A percentile compares a stretch with the other conserved stretches of the same genome.
Evolutionary conservation across 1,284 basidiomycete species (phyloP).

Genomic region (Jaminaea rosea): DNA sequence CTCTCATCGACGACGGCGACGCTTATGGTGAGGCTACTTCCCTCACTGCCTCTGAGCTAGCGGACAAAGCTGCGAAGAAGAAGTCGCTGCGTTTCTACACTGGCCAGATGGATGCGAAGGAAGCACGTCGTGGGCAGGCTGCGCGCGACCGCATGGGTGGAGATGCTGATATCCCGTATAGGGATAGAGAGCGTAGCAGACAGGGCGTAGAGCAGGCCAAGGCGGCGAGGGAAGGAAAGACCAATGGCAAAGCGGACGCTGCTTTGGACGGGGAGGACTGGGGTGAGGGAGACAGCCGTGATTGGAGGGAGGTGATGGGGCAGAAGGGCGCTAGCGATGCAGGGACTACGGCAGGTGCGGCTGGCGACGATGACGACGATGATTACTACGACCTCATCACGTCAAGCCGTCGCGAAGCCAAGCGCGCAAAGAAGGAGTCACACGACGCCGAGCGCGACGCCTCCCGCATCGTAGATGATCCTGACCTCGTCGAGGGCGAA

Average conservation of each 20-base stretch:
- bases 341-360: constrained; percentile 9
- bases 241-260: constrained; percentile 4
- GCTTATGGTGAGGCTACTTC: constrained; percentile 35
- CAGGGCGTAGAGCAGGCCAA: constrained; percentile 37
- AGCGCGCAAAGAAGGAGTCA: constrained; percentile 32
- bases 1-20: constrained; percentile 12
- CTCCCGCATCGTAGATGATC: constrained; percentile 27
- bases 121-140: constrained; percentile 15
- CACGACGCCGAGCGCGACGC: constrained; percentile 37
- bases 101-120: constrained; percentile 20
- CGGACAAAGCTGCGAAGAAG: constrained; percentile 34
- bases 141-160: constrained; percentile 32
- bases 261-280: constrained; percentile 24
- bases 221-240: constrained; percentile 24
- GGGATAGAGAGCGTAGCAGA: constrained; percentile 37
- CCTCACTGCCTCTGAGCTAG: constrained; percentile 26
- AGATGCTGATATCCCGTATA: constrained; percentile 45
- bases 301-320: constrained; percentile 39
- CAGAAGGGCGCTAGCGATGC: constrained; percentile 8
- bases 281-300: constrained; percentile 38
- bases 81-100: constrained; percentile 42
- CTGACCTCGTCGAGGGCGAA: constrained; percentile 25
- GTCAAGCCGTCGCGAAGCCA: constrained; percentile 20
- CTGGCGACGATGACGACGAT: constrained; percentile 25
- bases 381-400: constrained; percentile 44